These are phyloP conservation scores for Pelargonium cotyledonis DNA, from an alignment of 441 rosid species.

Conservation along the genomic window DNA sequence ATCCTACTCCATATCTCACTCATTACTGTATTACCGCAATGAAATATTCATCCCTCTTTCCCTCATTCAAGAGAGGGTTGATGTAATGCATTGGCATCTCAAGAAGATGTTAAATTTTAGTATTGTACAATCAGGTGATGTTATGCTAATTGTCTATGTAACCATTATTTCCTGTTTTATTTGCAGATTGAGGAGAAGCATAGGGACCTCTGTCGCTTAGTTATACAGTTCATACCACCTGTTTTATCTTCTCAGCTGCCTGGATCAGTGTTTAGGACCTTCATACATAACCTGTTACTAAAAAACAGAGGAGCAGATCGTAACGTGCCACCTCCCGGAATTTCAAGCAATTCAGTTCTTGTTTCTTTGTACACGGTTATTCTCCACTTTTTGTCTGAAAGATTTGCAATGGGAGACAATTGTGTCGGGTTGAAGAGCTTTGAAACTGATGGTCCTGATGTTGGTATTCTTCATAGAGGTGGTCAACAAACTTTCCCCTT, in stretches of 20 bases:
- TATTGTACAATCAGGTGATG: background rate
- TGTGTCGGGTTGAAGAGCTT: constrained; percentile 55
- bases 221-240: constrained; percentile 87
- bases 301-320: constrained; percentile 90
- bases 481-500: constrained; percentile 84
- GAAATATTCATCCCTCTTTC: background rate
- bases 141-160: background rate
- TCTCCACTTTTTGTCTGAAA: constrained; percentile 94
- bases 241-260: constrained; percentile 65
- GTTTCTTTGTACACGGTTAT: constrained; percentile 77
- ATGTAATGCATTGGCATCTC: background rate
- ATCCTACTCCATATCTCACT: background rate
- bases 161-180: constrained; percentile 15
- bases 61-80: background rate
- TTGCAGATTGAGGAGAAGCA: constrained; percentile 94
- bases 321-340: constrained; percentile 71
- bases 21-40: background rate
- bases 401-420: constrained; percentile 48
- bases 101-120: background rate
- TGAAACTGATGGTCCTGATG: constrained; percentile 38
- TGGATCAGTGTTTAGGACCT: constrained; percentile 86
- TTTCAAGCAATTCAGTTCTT: constrained; percentile 81
- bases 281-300: constrained; percentile 72
- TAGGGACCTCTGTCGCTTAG: constrained; percentile 86
- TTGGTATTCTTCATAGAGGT: constrained; percentile 91